Evolutionary conservation across 2,329 filamentous ascomycete genomes (phyloP), one percentile per base, ranked within the genome.

Genomic region (Pseudogymnoascus sp.): DNA sequence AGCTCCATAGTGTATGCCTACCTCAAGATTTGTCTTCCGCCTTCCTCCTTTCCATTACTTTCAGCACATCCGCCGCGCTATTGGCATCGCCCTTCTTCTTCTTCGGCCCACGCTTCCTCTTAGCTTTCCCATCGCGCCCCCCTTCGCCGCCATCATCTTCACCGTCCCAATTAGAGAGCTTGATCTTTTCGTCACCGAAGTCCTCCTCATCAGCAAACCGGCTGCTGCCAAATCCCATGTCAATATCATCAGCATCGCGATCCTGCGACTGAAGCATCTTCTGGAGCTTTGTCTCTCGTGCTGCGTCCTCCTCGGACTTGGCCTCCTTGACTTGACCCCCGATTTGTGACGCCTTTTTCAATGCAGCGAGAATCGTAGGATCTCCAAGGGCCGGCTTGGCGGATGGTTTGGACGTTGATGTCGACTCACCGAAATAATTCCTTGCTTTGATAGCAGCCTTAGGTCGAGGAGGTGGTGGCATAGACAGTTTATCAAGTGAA

Each of bases 191-290:
- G 72, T 76, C 77, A 40, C 92, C 89, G 66, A 88, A 83, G 66
- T 96, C 92, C 64, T 92, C 92, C 59, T 92, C 92, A 70, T 97
- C 94, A 61, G 90, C 92, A 69, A 90, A 87, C 29, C 93, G 83
- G 70, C 88, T 94, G 18, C 87, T 90, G 35, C 94, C 94, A 71
- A 99, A 97, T 64, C 92, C 93, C 80, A 97, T 84, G 71, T 99
- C 94, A 76, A 99, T 82, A 75, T 99, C 93, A 62, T 93, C 87
- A 58, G 92, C 85, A 72, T 97, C 93, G 58, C 92, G 84, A 67
- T 89, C 88, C 61, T 86, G 84, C 64, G 82, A 82, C 68, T 87
- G 79, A 5, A 97, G 79, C 78, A 97, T 88, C 66, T 84, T 87
- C 73, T 85, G 87, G 60, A 87, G 84, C 6, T 88, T 86, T 59